Percentiles rank a stretch among this genome's conserved stretches.
These are phyloP conservation scores for Spathaspora passalidarum DNA, from an alignment of 805 yeast species.

Conservation along the genomic window DNA sequence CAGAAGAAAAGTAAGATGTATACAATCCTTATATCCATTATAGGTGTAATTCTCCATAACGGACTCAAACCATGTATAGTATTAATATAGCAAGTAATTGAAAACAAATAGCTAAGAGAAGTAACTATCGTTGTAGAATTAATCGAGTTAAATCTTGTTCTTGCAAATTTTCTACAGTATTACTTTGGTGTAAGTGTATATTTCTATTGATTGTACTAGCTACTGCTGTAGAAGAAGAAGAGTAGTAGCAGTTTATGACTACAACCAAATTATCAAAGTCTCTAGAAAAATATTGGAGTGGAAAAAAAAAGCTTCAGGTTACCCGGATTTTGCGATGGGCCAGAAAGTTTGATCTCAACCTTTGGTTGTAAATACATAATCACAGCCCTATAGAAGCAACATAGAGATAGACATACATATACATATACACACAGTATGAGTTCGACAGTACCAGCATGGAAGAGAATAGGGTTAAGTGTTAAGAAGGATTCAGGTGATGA, in stretches of 20 bases:
- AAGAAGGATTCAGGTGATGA: slow-evolving; percentile 45
- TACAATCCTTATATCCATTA: slow-evolving; percentile 46
- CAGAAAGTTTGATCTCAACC: not conserved
- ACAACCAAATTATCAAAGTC: too few relatives aligned
- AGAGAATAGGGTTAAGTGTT: slow-evolving; percentile 66
- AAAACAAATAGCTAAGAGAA: not conserved
- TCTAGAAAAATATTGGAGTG: too few relatives aligned
- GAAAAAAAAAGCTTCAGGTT: not conserved
- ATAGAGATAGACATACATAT: too few relatives aligned
- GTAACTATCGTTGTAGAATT: not conserved
- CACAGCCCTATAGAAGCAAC: not conserved
- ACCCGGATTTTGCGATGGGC: slow-evolving; percentile 2
- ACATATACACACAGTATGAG: slow-evolving; percentile 3
- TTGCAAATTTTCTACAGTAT: not conserved
- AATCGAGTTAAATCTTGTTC: not conserved
- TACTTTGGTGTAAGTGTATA: not conserved
- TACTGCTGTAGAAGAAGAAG: not conserved
- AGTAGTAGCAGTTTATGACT: not conserved
- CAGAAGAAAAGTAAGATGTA: slow-evolving; percentile 21
- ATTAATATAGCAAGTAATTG: slow-evolving; percentile 30
- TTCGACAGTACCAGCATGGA: slow-evolving; percentile 70
- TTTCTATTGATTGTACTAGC: not conserved
- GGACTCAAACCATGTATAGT: slow-evolving; percentile 47
- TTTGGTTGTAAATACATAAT: not conserved
- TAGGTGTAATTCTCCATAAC: slow-evolving; percentile 25